Evolutionary conservation across 1,139 yeast species (phyloP).

Genomic region (Torulaspora pretoriensis): DNA sequence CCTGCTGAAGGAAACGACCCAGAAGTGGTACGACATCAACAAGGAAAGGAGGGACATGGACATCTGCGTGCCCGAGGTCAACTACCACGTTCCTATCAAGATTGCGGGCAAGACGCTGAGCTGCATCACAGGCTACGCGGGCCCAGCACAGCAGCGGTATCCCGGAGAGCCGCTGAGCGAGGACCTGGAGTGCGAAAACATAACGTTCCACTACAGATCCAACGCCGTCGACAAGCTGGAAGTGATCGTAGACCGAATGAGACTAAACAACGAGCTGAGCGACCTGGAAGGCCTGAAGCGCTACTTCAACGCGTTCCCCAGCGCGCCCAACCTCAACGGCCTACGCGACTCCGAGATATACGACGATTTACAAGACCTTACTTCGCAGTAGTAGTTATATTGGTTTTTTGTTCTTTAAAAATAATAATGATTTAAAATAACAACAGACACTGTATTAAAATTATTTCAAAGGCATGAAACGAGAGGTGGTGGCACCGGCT

Average conservation of each 20-base stretch:
- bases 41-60: constrained; percentile 86
- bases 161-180: constrained; percentile 35
- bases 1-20: constrained; percentile 70
- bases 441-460: constrained; percentile 13
- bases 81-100: constrained; percentile 37
- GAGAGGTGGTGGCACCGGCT: constrained; percentile 91
- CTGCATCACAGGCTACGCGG: constrained; percentile 38
- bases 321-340: constrained; percentile 53
- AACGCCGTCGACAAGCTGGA: constrained; percentile 38
- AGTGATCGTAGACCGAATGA: constrained; percentile 39
- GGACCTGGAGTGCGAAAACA: constrained; percentile 35
- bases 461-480: constrained; percentile 69
- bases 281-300: constrained; percentile 51
- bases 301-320: constrained; percentile 53
- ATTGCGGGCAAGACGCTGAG: constrained; percentile 34
- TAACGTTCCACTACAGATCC: constrained; percentile 34
- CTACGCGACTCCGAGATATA: constrained; percentile 60
- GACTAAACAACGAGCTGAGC: constrained; percentile 50
- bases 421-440: constrained; percentile 1
- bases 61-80: constrained; percentile 51
- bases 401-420: constrained; percentile 4
- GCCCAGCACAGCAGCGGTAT: constrained; percentile 33
- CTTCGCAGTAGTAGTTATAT: constrained; percentile 1
- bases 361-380: constrained; percentile 45
- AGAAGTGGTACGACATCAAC: constrained; percentile 88